phyloP scores from a whole-genome alignment of 345 rosid species.

The Salix koriyanagi region DNA sequence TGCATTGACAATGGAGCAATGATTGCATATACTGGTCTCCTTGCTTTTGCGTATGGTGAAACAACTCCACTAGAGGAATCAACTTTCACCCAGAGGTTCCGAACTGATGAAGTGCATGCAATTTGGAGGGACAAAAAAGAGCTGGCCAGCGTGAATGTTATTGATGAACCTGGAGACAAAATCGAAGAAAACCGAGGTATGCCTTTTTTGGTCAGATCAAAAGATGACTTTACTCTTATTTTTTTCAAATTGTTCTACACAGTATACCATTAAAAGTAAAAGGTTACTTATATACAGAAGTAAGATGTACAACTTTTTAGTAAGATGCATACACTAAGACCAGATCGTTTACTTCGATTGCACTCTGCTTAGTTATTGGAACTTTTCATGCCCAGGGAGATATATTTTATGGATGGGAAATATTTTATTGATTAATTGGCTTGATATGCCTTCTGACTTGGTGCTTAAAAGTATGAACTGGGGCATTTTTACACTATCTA shows the following conservation, averaged over 20 bases:
- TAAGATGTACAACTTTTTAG: neutral
- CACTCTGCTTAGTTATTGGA: neutral
- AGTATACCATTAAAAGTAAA: no score
- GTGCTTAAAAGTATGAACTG: neutral
- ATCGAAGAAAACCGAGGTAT: neutral
- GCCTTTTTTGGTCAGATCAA: neutral
- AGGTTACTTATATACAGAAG: neutral
- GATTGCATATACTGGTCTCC: conserved; percentile 95
- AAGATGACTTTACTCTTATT: neutral
- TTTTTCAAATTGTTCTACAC: neutral
- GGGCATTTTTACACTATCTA: no score
- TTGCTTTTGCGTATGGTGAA: conserved; percentile 63
- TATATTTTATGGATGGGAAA: no score
- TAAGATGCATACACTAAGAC: neutral
- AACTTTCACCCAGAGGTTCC: conserved; percentile 83
- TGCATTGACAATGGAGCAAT: conserved; percentile 95
- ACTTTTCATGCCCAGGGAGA: neutral
- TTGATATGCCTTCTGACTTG: neutral
- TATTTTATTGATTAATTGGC: no score
- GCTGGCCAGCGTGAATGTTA: neutral
- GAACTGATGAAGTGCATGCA: conserved; percentile 92
- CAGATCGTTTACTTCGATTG: neutral
- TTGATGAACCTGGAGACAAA: neutral
- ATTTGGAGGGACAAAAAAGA: conserved; percentile 69
- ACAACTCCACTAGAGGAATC: conserved; percentile 76